A percentile compares a stretch with the other conserved stretches of the same genome.
Evolutionary conservation across 352 stramenopile species (phyloP).

Genomic region (Pythium rhizo-oryzae): DNA sequence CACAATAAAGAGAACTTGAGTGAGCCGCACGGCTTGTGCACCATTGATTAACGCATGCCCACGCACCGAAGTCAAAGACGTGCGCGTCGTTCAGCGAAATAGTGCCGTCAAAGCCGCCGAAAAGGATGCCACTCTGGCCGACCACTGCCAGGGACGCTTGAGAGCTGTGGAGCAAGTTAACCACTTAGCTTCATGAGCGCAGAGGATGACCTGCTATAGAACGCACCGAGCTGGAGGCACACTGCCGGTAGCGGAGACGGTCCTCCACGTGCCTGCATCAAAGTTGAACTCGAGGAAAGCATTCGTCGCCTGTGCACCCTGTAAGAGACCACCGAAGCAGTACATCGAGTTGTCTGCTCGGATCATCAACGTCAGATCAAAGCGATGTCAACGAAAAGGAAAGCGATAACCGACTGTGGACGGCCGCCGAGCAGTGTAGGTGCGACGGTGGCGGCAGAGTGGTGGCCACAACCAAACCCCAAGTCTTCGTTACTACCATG

Average conservation of each 20-base stretch:
- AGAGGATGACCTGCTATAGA: too few species aligned
- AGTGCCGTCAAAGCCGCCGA: background rate
- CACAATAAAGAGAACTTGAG: background rate
- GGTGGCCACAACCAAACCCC: conserved; percentile 71
- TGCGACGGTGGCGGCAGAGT: conserved; percentile 93
- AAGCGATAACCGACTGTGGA: conserved; percentile 53
- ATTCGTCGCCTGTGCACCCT: too few species aligned
- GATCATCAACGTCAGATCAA: background rate
- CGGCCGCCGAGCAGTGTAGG: conserved; percentile 94
- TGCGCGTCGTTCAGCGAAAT: background rate
- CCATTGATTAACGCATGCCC: too few species aligned
- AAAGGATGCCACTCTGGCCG: background rate
- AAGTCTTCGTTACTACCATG: too few species aligned
- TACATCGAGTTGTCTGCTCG: conserved; percentile 77
- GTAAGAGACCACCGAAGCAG: conserved; percentile 94
- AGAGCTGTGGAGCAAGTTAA: too few species aligned
- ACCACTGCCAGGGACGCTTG: too few species aligned
- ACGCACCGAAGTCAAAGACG: conserved; percentile 64
- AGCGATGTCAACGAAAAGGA: background rate
- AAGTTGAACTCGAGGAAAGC: conserved; percentile 98
- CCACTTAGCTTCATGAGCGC: too few species aligned
- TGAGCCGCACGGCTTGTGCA: too few species aligned
- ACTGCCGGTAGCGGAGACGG: conserved; percentile 74
- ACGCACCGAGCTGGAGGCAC: conserved; percentile 65
- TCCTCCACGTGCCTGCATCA: conserved; percentile 83